phyloP scores from a whole-genome alignment of 2,329 filamentous ascomycete genomes.

The Hypoxylon sp. region DNA sequence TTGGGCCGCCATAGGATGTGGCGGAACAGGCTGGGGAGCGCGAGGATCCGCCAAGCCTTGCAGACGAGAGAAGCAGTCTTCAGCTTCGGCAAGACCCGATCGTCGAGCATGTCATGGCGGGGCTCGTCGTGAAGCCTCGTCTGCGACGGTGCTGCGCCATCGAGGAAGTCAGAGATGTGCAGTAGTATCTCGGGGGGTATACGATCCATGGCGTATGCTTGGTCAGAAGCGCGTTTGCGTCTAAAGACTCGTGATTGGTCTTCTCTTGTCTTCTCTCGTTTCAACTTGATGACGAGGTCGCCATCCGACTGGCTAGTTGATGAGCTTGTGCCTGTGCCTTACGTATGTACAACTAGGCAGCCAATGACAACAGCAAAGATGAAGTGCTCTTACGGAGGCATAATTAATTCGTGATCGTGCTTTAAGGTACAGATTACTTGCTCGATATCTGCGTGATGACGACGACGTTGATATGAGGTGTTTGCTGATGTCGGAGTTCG shows the following conservation, averaged over 20 bases:
- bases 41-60: conserved; percentile 59
- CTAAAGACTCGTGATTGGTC: background rate
- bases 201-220: conserved; percentile 37
- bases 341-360: no score
- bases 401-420: background rate
- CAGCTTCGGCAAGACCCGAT: conserved; percentile 50
- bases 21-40: conserved; percentile 65
- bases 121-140: conserved; percentile 59
- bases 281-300: background rate
- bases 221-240: background rate
- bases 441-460: background rate
- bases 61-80: conserved; percentile 65
- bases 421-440: background rate
- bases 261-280: background rate
- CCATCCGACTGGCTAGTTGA: background rate
- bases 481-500: background rate
- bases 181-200: conserved; percentile 70
- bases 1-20: conserved; percentile 54
- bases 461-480: background rate
- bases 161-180: conserved; percentile 64
- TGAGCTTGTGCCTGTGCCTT: background rate
- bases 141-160: conserved; percentile 57
- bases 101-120: conserved; percentile 49
- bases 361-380: background rate
- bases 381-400: background rate